Evolutionary conservation across 495 filamentous ascomycete species (phyloP), one percentile per base, ranked within the genome.

Genomic region (Antarctomyces pellizariae): DNA sequence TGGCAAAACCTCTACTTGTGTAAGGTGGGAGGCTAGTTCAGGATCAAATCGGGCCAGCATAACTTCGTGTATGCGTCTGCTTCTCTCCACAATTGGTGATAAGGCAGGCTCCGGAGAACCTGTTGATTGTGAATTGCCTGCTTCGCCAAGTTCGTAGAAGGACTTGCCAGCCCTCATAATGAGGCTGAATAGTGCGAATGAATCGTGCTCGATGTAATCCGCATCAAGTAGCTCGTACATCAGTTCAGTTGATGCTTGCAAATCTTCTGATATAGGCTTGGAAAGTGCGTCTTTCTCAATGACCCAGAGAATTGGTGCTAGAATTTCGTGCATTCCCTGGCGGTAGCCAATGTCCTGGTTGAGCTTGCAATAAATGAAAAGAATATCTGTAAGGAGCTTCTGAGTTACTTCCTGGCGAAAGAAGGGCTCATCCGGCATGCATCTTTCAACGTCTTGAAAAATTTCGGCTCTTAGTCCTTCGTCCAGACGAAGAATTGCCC

Each of bases 281-380:
- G n/a, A n/a, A 17, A 89, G 53, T 4, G 89, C 71, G 48, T 97
- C 86, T 32, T 69, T 60, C 29, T 79, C 70, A 7, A 97, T 54
- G 6, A 78, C 76, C 69, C 80, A 91, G 6, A 95, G 52, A 16
- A 97, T 68, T 3, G 89, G 84, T 0, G 84, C 86, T 11, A 93
- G 56, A 13, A 97, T 47, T 47, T 97, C 86, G 43, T 97, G 86
- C 82, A 97, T 95, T 10, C 86, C 86, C 51, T 97, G 86, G 14
- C 89, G 67, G 39, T 97, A 97, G 10, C 82, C 73, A 22, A 84
- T 54, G 37, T 75, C 71, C 7, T 71, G 75, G 37, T 92, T 84
- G 23, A 92, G 67, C 47, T 92, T 93, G 43, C 82, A 83, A 48
- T 79, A 93, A 35, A 97, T 62, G 41, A 97, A 95, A 20, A 93